A percentile compares a stretch with the other conserved stretches of the same genome.
These are phyloP conservation scores for Diaporthe helianthi DNA, from an alignment of 2,329 filamentous ascomycete species.

Conservation along the genomic window DNA sequence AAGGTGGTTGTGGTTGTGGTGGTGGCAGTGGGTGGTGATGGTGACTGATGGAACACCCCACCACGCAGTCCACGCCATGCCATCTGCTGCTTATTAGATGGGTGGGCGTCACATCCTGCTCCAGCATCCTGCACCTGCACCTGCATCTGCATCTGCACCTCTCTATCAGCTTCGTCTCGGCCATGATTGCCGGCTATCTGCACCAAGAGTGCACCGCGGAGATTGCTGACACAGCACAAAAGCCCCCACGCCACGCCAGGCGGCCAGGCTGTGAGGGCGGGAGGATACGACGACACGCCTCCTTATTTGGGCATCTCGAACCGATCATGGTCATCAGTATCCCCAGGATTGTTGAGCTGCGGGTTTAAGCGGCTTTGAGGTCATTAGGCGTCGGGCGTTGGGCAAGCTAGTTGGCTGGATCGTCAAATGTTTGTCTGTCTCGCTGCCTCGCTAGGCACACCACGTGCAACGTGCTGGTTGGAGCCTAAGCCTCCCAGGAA, in stretches of 20 bases:
- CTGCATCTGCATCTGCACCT: neutral
- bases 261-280: neutral
- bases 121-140: neutral
- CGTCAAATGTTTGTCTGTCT: neutral
- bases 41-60: too few species aligned
- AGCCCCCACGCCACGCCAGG: neutral
- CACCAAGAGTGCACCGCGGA: neutral
- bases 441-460: slow-evolving; percentile 2
- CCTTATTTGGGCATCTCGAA: neutral
- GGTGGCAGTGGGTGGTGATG: neutral
- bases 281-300: neutral
- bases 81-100: neutral
- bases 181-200: slow-evolving; percentile 24
- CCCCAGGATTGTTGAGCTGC: neutral
- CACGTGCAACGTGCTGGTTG: neutral
- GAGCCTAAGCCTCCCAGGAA: neutral
- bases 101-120: neutral
- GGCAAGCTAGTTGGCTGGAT: neutral
- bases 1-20: too few species aligned
- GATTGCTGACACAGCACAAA: slow-evolving; percentile 7
- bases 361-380: neutral
- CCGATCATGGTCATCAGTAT: neutral
- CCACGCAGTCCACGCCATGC: slow-evolving; percentile 4
- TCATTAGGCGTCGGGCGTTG: neutral
- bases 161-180: slow-evolving; percentile 23